These are phyloP conservation scores for Crucihimalaya himalaica DNA, from an alignment of 345 rosid species.

Conservation along the genomic window DNA sequence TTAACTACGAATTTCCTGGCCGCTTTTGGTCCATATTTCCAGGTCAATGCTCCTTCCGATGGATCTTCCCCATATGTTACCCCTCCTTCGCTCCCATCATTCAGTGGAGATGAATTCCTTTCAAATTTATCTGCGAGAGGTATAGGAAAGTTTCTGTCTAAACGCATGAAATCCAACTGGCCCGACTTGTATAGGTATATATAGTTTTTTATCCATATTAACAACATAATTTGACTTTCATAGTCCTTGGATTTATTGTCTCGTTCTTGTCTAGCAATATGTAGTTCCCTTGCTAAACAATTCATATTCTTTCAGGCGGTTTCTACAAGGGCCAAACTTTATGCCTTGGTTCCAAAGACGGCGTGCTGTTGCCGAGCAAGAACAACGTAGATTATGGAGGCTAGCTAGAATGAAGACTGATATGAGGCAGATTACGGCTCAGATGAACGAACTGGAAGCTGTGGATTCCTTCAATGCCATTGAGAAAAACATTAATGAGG, in stretches of 20 bases:
- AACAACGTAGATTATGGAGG: conserved; percentile 87
- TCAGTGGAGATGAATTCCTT: conserved; percentile 70
- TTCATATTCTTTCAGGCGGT: conserved; percentile 62
- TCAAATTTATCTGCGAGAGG: conserved; percentile 82
- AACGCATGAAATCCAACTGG: conserved; percentile 98
- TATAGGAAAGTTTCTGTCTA: conserved; percentile 84
- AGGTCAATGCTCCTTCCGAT: conserved; percentile 76
- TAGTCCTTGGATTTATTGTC: conserved; percentile 7
- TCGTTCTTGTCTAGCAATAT: background rate
- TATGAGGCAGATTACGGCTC: conserved; percentile 59
- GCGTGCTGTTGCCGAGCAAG: conserved; percentile 75
- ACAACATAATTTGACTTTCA: conserved; percentile 17
- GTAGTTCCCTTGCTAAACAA: conserved; percentile 22
- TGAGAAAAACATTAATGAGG: conserved; percentile 71
- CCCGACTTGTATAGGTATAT: conserved; percentile 85
- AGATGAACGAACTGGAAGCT: conserved; percentile 85
- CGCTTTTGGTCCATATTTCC: conserved; percentile 93
- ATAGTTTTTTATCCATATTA: background rate
- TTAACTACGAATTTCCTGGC: conserved; percentile 95
- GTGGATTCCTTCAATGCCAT: conserved; percentile 90
- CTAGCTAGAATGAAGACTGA: conserved; percentile 80
- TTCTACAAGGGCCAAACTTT: conserved; percentile 88
- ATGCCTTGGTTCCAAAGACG: conserved; percentile 93
- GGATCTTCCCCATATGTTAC: conserved; percentile 83
- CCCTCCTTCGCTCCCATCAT: conserved; percentile 84